A percentile compares a stretch with the other conserved stretches of the same genome.
Conservation (phyloP, 1,139 yeast species). For the Kodamaea derodonti region DNA sequence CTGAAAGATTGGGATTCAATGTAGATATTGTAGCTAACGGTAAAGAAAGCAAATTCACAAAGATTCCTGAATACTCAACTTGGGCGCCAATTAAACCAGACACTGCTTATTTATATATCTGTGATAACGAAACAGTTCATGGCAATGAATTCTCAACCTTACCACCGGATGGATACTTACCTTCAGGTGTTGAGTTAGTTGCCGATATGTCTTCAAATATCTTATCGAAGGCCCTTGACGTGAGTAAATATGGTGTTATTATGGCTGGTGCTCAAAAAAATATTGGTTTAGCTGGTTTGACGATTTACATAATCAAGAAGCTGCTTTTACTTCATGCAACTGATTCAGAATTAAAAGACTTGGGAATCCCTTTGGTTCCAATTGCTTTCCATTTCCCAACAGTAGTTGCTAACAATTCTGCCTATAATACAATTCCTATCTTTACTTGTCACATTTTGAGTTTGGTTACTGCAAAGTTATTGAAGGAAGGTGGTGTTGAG, state of each 20-base stretch:
- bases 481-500: constrained; percentile 55
- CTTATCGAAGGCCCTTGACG: constrained; percentile 75
- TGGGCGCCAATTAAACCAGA: constrained; percentile 55
- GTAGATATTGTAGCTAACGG: constrained; percentile 68
- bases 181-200: constrained; percentile 71
- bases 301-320: constrained; percentile 86
- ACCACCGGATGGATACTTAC: constrained; percentile 49
- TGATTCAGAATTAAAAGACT: constrained; percentile 55
- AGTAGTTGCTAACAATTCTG: constrained; percentile 82
- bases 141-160: constrained; percentile 76
- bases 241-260: constrained; percentile 78
- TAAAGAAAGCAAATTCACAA: constrained; percentile 58
- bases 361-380: constrained; percentile 74
- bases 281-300: constrained; percentile 93
- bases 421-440: constrained; percentile 93
- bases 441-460: constrained; percentile 84
- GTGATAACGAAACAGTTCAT: constrained; percentile 95
- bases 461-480: constrained; percentile 63
- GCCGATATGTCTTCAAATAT: constrained; percentile 95
- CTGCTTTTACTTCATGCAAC: constrained; percentile 63
- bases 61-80: constrained; percentile 62
- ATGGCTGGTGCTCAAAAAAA: constrained; percentile 98
- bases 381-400: constrained; percentile 86
- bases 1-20: constrained; percentile 75
- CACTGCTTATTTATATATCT: constrained; percentile 80